A percentile compares a stretch with the other conserved stretches of the same genome.
These are phyloP conservation scores for Diatrype stigma DNA, from an alignment of 2,329 filamentous ascomycete species.

Conservation along the genomic window DNA sequence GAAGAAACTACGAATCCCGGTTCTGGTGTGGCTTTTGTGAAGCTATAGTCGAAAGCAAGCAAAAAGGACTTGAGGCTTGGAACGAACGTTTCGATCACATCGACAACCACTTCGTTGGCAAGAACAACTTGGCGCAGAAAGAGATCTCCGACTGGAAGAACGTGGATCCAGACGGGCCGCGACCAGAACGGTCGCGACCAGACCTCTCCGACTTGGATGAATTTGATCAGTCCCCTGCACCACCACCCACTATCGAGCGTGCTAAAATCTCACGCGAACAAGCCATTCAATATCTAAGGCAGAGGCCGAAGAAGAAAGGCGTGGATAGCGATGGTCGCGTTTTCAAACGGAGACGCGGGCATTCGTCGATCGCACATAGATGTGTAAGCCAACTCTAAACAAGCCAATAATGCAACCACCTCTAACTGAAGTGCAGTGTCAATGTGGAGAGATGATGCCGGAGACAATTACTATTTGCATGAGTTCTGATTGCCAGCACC, in stretches of 20 bases:
- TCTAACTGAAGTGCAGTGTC: slow-evolving; percentile 16
- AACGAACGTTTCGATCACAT: slow-evolving; percentile 65
- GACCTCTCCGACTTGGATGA: slow-evolving; percentile 16
- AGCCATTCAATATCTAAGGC: slow-evolving; percentile 3
- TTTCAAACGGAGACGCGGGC: slow-evolving; percentile 12
- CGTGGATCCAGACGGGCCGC: slow-evolving; percentile 24
- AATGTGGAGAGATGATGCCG: slow-evolving; percentile 16
- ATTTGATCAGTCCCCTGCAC: slow-evolving; percentile 10
- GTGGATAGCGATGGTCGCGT: neutral
- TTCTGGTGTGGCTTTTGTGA: slow-evolving; percentile 91
- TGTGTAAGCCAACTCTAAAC: slow-evolving; percentile 12
- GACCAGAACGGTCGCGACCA: too few relatives aligned
- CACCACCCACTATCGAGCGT: slow-evolving; percentile 2
- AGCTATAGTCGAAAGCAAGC: slow-evolving; percentile 47
- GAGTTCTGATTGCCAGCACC: slow-evolving; percentile 9
- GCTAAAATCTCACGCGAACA: neutral
- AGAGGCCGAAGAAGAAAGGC: slow-evolving; percentile 23
- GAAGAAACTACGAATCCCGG: slow-evolving; percentile 56
- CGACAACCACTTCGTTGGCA: slow-evolving; percentile 63
- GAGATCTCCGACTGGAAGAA: slow-evolving; percentile 54
- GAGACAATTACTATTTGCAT: slow-evolving; percentile 11
- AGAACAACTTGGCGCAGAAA: slow-evolving; percentile 32
- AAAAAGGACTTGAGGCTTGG: slow-evolving; percentile 51
- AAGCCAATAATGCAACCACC: neutral
- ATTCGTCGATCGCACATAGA: slow-evolving; percentile 2